These are phyloP conservation scores for Danielozyma ontarioensis DNA, from an alignment of 805 yeast species.

Conservation along the genomic window DNA sequence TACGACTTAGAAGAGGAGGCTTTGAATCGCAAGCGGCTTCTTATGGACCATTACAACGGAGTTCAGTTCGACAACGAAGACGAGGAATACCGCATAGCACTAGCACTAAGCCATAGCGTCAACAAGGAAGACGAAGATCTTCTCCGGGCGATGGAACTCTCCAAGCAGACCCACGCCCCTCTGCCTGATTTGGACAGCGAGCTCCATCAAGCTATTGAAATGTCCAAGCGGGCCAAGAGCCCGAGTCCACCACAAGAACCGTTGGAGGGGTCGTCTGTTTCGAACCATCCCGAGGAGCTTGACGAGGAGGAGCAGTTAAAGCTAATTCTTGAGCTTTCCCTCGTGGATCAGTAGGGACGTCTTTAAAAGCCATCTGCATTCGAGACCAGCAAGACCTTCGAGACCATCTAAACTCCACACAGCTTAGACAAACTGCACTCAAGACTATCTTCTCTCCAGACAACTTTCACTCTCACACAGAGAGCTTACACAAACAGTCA, in stretches of 20 bases:
- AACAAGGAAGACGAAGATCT: conserved; percentile 35
- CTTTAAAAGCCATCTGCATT: neutral
- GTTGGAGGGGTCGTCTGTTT: neutral
- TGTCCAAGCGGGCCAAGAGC: conserved; percentile 7
- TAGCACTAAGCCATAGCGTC: conserved; percentile 14
- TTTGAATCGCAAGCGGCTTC: conserved; percentile 14
- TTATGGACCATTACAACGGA: conserved; percentile 47
- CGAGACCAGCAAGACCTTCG: conserved; percentile 15
- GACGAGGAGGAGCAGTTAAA: conserved; percentile 13
- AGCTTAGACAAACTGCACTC: conserved; percentile 10
- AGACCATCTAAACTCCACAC: conserved; percentile 15
- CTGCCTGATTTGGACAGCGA: conserved; percentile 28
- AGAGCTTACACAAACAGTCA: neutral
- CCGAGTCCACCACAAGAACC: neutral
- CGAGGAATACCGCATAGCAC: conserved; percentile 21
- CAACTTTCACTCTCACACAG: neutral
- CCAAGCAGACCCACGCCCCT: no score
- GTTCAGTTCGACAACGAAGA: conserved; percentile 20
- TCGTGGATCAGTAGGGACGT: conserved; percentile 10
- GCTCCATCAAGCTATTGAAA: conserved; percentile 16
- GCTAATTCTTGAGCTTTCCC: conserved; percentile 14
- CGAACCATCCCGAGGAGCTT: neutral
- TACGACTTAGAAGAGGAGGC: conserved; percentile 25
- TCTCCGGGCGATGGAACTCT: conserved; percentile 39
- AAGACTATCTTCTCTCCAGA: neutral